Base-by-base conservation (phyloP, 352 stramenopile genomes). In the Phytophthora europaea region DNA sequence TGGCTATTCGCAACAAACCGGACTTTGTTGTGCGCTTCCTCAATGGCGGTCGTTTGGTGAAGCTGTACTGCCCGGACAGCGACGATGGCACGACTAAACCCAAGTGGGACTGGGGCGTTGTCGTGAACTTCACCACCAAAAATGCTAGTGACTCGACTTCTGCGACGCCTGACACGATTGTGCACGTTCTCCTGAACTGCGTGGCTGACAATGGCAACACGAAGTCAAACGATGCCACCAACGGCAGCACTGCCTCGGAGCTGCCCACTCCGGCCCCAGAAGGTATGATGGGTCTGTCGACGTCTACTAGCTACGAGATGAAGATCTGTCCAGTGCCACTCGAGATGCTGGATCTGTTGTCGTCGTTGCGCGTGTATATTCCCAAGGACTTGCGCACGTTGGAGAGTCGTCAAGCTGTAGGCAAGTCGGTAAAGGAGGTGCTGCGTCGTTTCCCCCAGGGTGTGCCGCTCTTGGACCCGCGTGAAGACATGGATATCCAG, bases 401-500 rank as follows among this genome's bases (percentile, higher is more conserved):
- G 3, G 87, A 94, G 34, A 93, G 83, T 40, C 89, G 89, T 18
- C 85, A 94, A 51, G 79, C 83, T 16, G 88, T 96, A 0, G 86
- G 84, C 47, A 96, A 94, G 69, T 94, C 88, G 6, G 80, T 94
- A 12, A 91, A 89, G 50, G 88, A 95, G 63, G 85, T 95, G 57
- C 70, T 93, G 28, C 86, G 85, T 22, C 80, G 85, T 9, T 96
- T 94, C 70, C 88, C 84, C 9, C 85, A 98, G 51, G 90, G 90
- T 55, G 79, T 98, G 36, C 95, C 95, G 8, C 81, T 99, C 5
- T 71, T 99, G 12, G 96, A 99, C 70, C 96, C 97, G 20, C 83
- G 98, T 26, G 91, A 98, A 62, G 97, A 99, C 75, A 94, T 99
- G 75, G 90, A 97, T 64, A 99, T 99, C 53, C 85, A 96, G 54